Evolutionary conservation across 2,329 filamentous ascomycete genomes (phyloP).

Genomic region (Alternaria consortialis): DNA sequence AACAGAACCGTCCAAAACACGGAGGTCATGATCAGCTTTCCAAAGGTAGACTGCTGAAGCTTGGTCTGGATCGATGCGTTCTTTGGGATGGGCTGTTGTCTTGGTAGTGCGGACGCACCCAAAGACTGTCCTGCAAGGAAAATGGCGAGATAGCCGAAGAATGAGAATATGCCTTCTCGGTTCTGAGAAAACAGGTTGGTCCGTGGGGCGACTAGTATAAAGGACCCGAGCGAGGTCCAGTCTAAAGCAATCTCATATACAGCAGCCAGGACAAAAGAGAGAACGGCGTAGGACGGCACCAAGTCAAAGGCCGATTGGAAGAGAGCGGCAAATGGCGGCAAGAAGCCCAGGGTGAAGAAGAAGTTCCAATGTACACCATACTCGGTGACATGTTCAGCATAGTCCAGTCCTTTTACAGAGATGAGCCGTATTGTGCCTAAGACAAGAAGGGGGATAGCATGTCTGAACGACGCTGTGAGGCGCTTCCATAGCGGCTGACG

Average conservation of each 20-base stretch:
- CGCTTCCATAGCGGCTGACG: conserved; percentile 63
- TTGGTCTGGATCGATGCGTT: conserved; percentile 58
- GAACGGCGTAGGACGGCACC: conserved; percentile 78
- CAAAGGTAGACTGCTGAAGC: conserved; percentile 65
- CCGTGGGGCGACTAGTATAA: conserved; percentile 82
- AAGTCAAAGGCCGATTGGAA: conserved; percentile 76
- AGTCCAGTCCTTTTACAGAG: conserved; percentile 92
- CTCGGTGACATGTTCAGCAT: conserved; percentile 95
- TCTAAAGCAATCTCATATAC: conserved; percentile 80
- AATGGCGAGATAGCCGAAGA: conserved; percentile 91
- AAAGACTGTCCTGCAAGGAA: conserved; percentile 89
- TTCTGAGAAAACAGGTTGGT: conserved; percentile 86
- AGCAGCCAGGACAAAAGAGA: conserved; percentile 74
- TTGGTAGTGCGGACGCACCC: conserved; percentile 80
- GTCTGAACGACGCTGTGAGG: conserved; percentile 73
- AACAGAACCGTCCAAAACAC: conserved; percentile 76
- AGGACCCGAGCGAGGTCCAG: conserved; percentile 77
- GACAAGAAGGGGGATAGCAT: conserved; percentile 82
- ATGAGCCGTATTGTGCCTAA: conserved; percentile 83
- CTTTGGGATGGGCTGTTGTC: conserved; percentile 55
- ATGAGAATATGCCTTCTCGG: conserved; percentile 93
- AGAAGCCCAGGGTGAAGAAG: conserved; percentile 91
- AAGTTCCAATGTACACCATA: conserved; percentile 99
- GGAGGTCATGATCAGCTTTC: conserved; percentile 71
- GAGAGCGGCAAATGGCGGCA: conserved; percentile 87